Evolutionary conservation across 2,329 filamentous ascomycete genomes (phyloP), one percentile per base, ranked within the genome.

Genomic region (Aspergillus spinulosporus): DNA sequence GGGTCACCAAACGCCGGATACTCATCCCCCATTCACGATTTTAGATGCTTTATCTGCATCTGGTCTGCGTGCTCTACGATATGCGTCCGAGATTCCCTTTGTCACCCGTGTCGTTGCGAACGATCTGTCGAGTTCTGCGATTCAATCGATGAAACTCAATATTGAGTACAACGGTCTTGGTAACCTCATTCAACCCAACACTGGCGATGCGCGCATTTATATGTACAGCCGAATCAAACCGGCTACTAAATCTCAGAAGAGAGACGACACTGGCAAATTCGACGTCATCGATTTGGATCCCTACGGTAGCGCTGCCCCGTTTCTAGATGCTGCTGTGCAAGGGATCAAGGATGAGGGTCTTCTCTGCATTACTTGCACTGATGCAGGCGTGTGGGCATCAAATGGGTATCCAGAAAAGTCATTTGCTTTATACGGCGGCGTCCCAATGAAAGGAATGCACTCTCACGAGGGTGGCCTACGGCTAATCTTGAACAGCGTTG

Each of bases 221-320:
- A 97, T 99, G 93, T 97, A 97, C 72, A 82, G 82, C 59, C 77
- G 84, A 52, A 79, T 88, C 45, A 82, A 70, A 51, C 68, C 64
- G 26, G 28, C 44, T 67, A 64, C 44, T 69, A 75, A 52, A 64
- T 73, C 44, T 72, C 78, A 58, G 68, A 75, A 56, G 64, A 68
- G 21, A 71, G 76, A 58, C 5, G 64, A 71, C 55, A 59, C 72
- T 34, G 64, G 85, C 68, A 86, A 83, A 66, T 99, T 96, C 72
- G 90, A 97, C 72, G 92, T 97, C 21, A 94, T 99, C 62, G 94
- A 99, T 71, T 82, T 99, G 31, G 94, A 99, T 71, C 94, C 94
- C 0, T 99, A 99, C 67, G 94, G 94, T 42, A 95, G 91, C 0
- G 94, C 93, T 0, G 90, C 90, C 7, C 89, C 90, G 1, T 99